Evolutionary conservation across 2,329 filamentous ascomycete genomes (phyloP).

Genomic region (Penicillium sp.): DNA sequence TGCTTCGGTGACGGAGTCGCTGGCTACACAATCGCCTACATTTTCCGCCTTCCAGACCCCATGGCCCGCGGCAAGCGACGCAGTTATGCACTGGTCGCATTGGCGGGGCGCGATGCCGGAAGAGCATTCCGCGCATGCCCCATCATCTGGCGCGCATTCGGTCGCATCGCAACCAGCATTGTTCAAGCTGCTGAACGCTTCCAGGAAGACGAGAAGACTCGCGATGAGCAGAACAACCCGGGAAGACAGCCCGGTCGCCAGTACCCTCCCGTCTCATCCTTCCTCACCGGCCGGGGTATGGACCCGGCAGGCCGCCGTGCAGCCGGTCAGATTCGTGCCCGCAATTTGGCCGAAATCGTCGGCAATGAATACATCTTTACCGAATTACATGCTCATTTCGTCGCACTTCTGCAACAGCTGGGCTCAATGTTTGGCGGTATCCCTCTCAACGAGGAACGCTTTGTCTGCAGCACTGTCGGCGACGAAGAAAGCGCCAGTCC

Average conservation of each 20-base stretch:
- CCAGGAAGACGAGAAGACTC: slow-evolving; percentile 45
- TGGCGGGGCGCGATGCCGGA: slow-evolving; percentile 53
- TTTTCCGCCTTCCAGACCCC: slow-evolving; percentile 58
- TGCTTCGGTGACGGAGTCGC: slow-evolving; percentile 56
- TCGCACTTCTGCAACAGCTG: slow-evolving; percentile 49
- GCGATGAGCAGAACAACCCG: slow-evolving; percentile 38
- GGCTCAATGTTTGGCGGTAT: slow-evolving; percentile 47
- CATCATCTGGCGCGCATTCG: slow-evolving; percentile 54
- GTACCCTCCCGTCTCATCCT: slow-evolving; percentile 57
- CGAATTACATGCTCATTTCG: slow-evolving; percentile 56
- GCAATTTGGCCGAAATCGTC: slow-evolving; percentile 58
- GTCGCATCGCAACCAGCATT: slow-evolving; percentile 54
- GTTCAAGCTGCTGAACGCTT: slow-evolving; percentile 46
- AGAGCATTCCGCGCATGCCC: slow-evolving; percentile 48
- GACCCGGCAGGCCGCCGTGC: slow-evolving; percentile 56
- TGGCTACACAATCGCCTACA: slow-evolving; percentile 59
- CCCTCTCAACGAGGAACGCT: slow-evolving; percentile 43
- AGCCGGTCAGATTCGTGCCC: slow-evolving; percentile 53
- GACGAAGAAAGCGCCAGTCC: slow-evolving; percentile 26
- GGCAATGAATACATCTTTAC: slow-evolving; percentile 59
- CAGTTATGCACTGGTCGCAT: slow-evolving; percentile 57
- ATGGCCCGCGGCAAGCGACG: slow-evolving; percentile 56
- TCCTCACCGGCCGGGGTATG: slow-evolving; percentile 55
- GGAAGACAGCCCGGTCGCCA: slow-evolving; percentile 36
- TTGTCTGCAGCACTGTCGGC: slow-evolving; percentile 41